These are phyloP conservation scores for Aspergillus tanneri DNA, from an alignment of 2,329 filamentous ascomycete genomes.

Conservation along the genomic window DNA sequence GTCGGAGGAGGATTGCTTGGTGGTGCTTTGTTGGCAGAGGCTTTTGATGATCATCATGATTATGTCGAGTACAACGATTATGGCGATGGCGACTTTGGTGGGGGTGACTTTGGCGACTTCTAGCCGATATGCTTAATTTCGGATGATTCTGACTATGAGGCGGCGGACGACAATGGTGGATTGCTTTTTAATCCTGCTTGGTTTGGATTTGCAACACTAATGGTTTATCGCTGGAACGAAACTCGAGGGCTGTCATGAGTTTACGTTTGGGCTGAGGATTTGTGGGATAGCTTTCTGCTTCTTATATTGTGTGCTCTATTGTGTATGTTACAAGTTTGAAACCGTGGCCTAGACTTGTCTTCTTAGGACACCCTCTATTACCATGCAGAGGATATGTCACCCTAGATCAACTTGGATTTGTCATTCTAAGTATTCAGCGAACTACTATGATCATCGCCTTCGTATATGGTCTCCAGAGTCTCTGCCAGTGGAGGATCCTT, in stretches of 20 bases:
- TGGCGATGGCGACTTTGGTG: conserved; percentile 25
- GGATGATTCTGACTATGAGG: neutral
- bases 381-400: neutral
- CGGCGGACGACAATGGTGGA: too few relatives aligned
- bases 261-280: too few relatives aligned
- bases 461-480: conserved; percentile 26
- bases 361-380: too few relatives aligned
- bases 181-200: too few relatives aligned
- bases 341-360: too few relatives aligned
- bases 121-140: neutral
- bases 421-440: neutral
- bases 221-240: too few relatives aligned
- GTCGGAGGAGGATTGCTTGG: conserved; percentile 78
- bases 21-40: conserved; percentile 68
- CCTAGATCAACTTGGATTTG: conserved; percentile 5
- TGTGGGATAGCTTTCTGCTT: too few relatives aligned
- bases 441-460: conserved; percentile 29
- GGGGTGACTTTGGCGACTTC: conserved; percentile 27
- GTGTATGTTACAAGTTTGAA: too few relatives aligned
- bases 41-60: conserved; percentile 60
- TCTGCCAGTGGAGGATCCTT: conserved; percentile 27
- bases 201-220: too few relatives aligned
- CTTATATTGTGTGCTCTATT: too few relatives aligned
- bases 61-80: conserved; percentile 32
- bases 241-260: too few relatives aligned